Evolutionary conservation across 2,329 filamentous ascomycete species (phyloP), one percentile per base, ranked within the genome.

Genomic region (Pseudocercospora vitis): DNA sequence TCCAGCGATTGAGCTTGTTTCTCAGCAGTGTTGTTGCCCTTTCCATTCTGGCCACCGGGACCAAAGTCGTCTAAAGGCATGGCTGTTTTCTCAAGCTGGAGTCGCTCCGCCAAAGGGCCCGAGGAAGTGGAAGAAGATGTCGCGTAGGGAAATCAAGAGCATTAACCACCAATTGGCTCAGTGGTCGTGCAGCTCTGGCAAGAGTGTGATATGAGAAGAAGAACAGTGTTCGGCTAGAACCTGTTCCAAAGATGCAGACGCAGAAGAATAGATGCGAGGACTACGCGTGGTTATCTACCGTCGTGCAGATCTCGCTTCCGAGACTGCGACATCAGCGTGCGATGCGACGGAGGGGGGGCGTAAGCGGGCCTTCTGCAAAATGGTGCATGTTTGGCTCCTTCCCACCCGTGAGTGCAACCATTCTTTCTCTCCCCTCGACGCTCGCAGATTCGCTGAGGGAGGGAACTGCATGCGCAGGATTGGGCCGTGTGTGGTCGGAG

Each of bases 41-140:
- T 45, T 23, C 40, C 12, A 12, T 29, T 33, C 29, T 37, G 46
- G 26, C 21, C 31, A 23, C 45, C 45, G 28, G 21, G 46, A 48
- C 31, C 46, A 12, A 28, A 37, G 14, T 47, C 26, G 8, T 48
- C 31, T 24, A 35, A 24, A 16, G 32, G 18, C 46, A 48, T 48
- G 31, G 46, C 46, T 37, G 31, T 23, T n/a, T 14, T 3, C n/a
- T 50, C 49, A 57, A 28, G 55, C 51, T 16, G 54, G 54, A 52
- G 32, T 33, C 7, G 24, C 42, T 31, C 42, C 24, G 28, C 46
- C 50, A 33, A 56, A 48, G 14, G 53, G 42, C 12, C 56, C 56
- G 14, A 56, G 53, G 32, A 47, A 58, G 33, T 58, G 56, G 44
- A 56, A 58, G 44, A 53, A 56, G 26, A 37, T 51, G 23, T 53